phyloP scores from a whole-genome alignment of 1,139 yeast species.

The Magnusiomyces sp. region DNA sequence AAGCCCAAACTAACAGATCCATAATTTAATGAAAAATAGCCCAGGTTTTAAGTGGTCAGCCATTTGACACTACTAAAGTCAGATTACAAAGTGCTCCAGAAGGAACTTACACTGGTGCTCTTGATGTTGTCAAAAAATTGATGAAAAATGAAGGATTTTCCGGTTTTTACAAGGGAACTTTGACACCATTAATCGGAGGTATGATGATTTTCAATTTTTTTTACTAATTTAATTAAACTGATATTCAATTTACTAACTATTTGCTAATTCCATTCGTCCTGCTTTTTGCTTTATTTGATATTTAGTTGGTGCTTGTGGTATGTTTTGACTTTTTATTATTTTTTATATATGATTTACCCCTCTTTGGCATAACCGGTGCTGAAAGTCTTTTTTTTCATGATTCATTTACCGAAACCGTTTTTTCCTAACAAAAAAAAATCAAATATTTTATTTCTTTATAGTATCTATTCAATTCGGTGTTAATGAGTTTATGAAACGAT shows the following conservation, averaged over 20 bases:
- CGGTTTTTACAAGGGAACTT: constrained; percentile 86
- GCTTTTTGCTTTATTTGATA: neutral
- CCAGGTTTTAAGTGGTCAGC: constrained; percentile 93
- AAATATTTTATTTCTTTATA: no score
- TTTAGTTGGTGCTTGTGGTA: constrained; percentile 63
- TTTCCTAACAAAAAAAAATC: neutral
- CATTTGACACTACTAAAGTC: constrained; percentile 90
- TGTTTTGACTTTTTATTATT: constrained; percentile 9
- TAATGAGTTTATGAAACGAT: constrained; percentile 86
- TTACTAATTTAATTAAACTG: neutral
- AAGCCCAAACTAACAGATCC: neutral
- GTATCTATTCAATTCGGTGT: constrained; percentile 84
- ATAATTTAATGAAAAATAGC: constrained; percentile 33
- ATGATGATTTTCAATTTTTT: constrained; percentile 6
- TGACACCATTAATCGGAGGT: constrained; percentile 75
- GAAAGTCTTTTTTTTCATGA: neutral
- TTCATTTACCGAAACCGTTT: neutral
- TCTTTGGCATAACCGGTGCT: no score
- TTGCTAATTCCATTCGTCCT: constrained; percentile 2
- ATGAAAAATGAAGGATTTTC: constrained; percentile 64
- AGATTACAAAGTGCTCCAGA: constrained; percentile 79
- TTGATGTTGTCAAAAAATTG: constrained; percentile 66
- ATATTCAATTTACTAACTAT: constrained; percentile 2
- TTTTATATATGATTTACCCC: neutral
- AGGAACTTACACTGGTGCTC: constrained; percentile 65